Conservation (phyloP, 2,329 filamentous ascomycete genomes). For the Pseudocercospora fuligena region DNA sequence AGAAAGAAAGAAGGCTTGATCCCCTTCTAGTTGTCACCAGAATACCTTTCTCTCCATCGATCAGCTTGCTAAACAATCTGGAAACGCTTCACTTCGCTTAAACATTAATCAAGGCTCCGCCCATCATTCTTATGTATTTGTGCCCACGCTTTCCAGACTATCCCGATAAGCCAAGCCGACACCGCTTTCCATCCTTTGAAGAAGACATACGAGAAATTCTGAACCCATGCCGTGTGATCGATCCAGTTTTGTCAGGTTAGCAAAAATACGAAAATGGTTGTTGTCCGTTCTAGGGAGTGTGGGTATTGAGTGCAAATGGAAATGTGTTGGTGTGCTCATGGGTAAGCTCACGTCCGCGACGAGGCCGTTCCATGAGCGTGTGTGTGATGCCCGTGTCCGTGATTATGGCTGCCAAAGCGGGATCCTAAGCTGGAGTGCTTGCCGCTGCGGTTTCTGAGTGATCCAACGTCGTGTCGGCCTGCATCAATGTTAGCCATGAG, state of each 20-base stretch:
- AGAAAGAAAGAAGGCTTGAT: constrained; percentile 2
- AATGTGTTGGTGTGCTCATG: background rate
- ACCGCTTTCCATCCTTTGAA: background rate
- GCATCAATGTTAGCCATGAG: background rate
- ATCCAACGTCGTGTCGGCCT: constrained; percentile 59
- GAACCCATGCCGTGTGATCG: background rate
- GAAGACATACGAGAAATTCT: background rate
- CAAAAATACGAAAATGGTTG: background rate
- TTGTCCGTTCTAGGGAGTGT: background rate
- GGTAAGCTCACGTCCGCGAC: constrained; percentile 12
- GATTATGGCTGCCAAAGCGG: constrained; percentile 21
- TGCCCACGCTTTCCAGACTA: background rate
- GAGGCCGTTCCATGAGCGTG: constrained; percentile 22
- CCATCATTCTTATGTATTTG: background rate
- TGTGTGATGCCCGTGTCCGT: constrained; percentile 15
- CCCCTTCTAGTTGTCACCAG: background rate
- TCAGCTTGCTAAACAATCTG: background rate
- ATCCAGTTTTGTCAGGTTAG: background rate
- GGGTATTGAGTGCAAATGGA: background rate
- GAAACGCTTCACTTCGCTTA: background rate
- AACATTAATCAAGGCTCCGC: background rate
- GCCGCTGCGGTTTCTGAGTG: constrained; percentile 41
- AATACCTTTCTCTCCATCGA: background rate
- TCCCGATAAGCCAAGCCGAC: background rate
- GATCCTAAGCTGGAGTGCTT: constrained; percentile 16